phyloP scores from a whole-genome alignment of 495 filamentous ascomycete species.

The Articulospora tetracladia region DNA sequence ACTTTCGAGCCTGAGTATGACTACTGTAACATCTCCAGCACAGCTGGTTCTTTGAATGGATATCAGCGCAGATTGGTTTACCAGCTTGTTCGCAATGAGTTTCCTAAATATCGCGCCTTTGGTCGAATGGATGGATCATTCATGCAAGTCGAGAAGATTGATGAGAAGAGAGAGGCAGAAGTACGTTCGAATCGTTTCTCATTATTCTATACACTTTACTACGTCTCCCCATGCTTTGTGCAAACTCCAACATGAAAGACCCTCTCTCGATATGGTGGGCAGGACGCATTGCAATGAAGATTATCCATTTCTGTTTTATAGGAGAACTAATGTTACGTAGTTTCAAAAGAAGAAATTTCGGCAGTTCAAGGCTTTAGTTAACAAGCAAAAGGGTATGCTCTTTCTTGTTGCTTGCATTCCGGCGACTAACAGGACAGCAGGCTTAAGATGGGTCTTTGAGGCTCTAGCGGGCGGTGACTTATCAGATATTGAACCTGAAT shows the following conservation, averaged over 20 bases:
- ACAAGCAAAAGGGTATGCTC: conserved; percentile 30
- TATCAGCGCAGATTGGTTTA: conserved; percentile 65
- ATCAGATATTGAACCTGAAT: conserved; percentile 39
- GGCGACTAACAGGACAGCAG: conserved; percentile 27
- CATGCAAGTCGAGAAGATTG: conserved; percentile 41
- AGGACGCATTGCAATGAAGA: too few relatives aligned
- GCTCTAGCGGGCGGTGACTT: conserved; percentile 60
- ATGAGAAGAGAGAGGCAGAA: conserved; percentile 12
- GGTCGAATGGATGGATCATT: conserved; percentile 34
- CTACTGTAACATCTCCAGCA: conserved; percentile 35
- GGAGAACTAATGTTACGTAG: conserved; percentile 12
- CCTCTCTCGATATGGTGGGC: too few relatives aligned
- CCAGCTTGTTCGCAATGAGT: conserved; percentile 62
- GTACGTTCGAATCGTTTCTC: conserved; percentile 21
- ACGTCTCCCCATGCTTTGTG: too few relatives aligned
- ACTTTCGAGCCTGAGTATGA: conserved; percentile 27
- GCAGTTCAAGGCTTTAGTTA: conserved; percentile 20
- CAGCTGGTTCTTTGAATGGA: conserved; percentile 25
- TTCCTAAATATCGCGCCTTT: conserved; percentile 49
- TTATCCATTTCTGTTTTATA: not conserved
- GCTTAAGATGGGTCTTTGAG: conserved; percentile 69
- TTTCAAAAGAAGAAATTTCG: conserved; percentile 5
- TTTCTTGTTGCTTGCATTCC: not conserved
- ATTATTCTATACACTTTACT: not conserved
- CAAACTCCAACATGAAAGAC: not conserved